Evolutionary conservation across 2,329 filamentous ascomycete genomes (phyloP), one percentile per base, ranked within the genome.

Genomic region (Daldinia sp.): DNA sequence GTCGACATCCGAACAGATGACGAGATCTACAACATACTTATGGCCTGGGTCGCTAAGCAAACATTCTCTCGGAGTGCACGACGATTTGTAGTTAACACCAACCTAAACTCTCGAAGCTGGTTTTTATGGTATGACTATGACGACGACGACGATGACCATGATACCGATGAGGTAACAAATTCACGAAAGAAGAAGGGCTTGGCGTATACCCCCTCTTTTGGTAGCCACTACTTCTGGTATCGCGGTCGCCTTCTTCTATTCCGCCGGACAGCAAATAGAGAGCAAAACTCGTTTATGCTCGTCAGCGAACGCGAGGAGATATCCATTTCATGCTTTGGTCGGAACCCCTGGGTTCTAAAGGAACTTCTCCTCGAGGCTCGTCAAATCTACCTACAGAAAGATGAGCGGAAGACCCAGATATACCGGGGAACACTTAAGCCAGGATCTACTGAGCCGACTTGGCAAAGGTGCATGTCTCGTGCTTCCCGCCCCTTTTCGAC

Each of bases 11-110:
- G 89, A 50, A 85, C 87, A 30, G 89, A 92, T 64, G 91, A 93
- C 73, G 90, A 93, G 76, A 87, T 91, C 63, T 93, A 92, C 81
- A 90, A 90, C 75, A 91, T 92, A 74, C 74, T 92, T 44, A 92
- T 92, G 89, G 84, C 83, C 28, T 93, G 90, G 90, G 84, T 92
- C 2, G 84, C 89, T 1, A 79, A 82, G 37, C 90, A 93, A 77
- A 78, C 80, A 3, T 92, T 92, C 71, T 84, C 88, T 20, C 84
- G 86, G 67, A 80, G 81, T 4, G 87, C 89, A 0, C 87, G 88
- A 13, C 84, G 85, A 50, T 90, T 92, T 70, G 84, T 92, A 10
- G 90, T 88, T 44, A 90, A 90, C 74, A 90, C 89, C 5, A 87
- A 86, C 72, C 75, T 89, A 39, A 87, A 84, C 73, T 87, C 83